A percentile compares a stretch with the other conserved stretches of the same genome.
Evolutionary conservation across 805 yeast species (phyloP).

Genomic region (Cyberlindnera suaveolens): DNA sequence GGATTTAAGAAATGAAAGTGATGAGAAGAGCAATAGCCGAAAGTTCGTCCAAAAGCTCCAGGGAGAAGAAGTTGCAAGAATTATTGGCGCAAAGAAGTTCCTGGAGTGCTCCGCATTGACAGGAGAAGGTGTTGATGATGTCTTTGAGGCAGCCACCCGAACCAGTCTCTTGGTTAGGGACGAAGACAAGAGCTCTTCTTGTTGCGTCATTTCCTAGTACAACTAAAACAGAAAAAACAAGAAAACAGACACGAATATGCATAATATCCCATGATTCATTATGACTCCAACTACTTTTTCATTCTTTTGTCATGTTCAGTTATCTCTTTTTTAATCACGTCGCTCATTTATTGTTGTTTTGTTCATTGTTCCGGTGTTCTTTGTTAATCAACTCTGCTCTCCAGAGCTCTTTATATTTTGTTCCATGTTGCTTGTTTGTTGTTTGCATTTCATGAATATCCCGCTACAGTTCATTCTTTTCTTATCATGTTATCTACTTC

Average conservation of each 20-base stretch:
- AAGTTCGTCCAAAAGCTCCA: slow-evolving; percentile 44
- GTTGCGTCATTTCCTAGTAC: slow-evolving; percentile 32
- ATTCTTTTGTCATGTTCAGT: background rate
- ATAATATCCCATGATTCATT: no score
- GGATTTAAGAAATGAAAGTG: slow-evolving; percentile 54
- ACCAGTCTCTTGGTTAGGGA: slow-evolving; percentile 60
- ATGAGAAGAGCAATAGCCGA: slow-evolving; percentile 28
- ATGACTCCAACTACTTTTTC: background rate
- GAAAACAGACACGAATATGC: background rate
- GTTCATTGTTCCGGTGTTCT: background rate
- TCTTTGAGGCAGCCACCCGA: slow-evolving; percentile 86
- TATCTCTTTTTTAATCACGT: background rate
- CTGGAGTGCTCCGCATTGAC: slow-evolving; percentile 88
- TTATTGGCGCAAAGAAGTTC: slow-evolving; percentile 77
- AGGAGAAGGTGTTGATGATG: slow-evolving; percentile 93
- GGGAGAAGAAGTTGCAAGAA: slow-evolving; percentile 67
- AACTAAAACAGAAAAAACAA: background rate
- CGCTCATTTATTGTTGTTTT: background rate
- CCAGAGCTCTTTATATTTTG: no score
- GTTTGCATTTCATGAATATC: background rate
- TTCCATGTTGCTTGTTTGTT: background rate
- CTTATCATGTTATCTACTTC: background rate
- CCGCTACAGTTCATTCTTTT: background rate
- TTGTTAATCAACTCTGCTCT: no score
- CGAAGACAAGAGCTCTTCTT: slow-evolving; percentile 33